These are phyloP conservation scores for Panicum miliaceum DNA, from an alignment of 176 grass and related monocot species.

Conservation along the genomic window DNA sequence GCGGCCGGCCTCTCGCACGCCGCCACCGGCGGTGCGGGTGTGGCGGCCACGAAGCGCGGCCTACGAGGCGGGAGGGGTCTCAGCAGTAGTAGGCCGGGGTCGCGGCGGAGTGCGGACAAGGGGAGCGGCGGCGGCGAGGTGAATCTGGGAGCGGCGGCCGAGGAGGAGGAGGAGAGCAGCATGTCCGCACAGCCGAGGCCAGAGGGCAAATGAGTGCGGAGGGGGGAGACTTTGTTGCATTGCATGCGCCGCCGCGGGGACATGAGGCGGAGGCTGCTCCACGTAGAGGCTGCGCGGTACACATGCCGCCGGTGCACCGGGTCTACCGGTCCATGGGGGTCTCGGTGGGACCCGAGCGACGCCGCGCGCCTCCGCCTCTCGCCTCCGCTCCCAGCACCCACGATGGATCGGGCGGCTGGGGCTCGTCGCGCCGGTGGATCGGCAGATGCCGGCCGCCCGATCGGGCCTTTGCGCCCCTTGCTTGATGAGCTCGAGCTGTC, in stretches of 20 bases:
- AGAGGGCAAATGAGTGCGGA: constrained; percentile 14
- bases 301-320: constrained; percentile 8
- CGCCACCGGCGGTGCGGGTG: not conserved
- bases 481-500: constrained; percentile 21
- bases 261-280: constrained; percentile 45
- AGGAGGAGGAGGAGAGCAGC: not conserved
- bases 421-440: not conserved
- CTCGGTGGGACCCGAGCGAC: not conserved
- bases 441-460: not conserved
- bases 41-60: too few species aligned
- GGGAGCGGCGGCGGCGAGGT: not conserved
- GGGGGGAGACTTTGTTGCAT: constrained; percentile 36
- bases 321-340: not conserved
- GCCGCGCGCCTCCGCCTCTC: not conserved
- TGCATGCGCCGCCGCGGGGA: constrained; percentile 10
- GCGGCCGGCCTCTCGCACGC: not conserved
- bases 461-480: too few species aligned
- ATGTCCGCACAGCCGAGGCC: constrained; percentile 17
- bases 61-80: not conserved
- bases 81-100: not conserved
- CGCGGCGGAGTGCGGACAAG: not conserved
- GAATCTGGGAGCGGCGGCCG: constrained; percentile 30
- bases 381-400: not conserved
- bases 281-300: constrained; percentile 52
- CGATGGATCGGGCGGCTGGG: constrained; percentile 31